Base-by-base conservation (phyloP, 306 rosid genomes). In the Nissolia schottii region DNA sequence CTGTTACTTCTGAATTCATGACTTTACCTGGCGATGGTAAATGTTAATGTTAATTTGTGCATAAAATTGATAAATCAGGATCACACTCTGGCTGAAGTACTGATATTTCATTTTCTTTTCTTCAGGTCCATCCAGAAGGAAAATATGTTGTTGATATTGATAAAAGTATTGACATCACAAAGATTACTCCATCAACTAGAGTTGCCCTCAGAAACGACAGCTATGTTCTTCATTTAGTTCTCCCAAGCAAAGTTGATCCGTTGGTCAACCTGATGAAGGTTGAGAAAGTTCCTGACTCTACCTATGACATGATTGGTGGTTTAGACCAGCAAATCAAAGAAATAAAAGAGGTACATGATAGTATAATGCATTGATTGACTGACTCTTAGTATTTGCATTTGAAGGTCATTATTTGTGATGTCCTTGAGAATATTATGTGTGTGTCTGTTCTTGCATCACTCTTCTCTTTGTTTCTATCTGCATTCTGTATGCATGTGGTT, bases 261-360 rank as follows among this genome's bases (percentile, higher is more conserved):
- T 68, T 94, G 67, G 99, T 94, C 73, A 91, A 94, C 79, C 91
- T 94, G 58, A 94, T 94, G 99, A 94, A 94, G 77, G 97, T 94
- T 64, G 99, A 94, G 70, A 94, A 94, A 71, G 99, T 94, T 76
- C 97, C 99, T 13, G 96, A 94, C 78, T 94, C 99, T 53, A 94
- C 99, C 0, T 95, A 91, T 77, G 99, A 95, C 74, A 95, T 95
- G 97, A 95, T 95, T 61, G 99, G 99, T 87, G 99, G 99, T 64
- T 90, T 95, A 37, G 99, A 95, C 77, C 99, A 95, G 84, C 99
- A 94, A 81, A 94, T 94, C 77, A 94, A 94, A 67, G 99, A 94
- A 82, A 94, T 94, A 16, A 15, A 94, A 91, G 99, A 94, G 96
- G 98, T 89, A 64, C 31, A 31, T 31, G 7, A 31, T 31, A 6